These are phyloP conservation scores for Talaromyces pinophilus DNA, from an alignment of 2,329 filamentous ascomycete genomes.

Conservation along the genomic window DNA sequence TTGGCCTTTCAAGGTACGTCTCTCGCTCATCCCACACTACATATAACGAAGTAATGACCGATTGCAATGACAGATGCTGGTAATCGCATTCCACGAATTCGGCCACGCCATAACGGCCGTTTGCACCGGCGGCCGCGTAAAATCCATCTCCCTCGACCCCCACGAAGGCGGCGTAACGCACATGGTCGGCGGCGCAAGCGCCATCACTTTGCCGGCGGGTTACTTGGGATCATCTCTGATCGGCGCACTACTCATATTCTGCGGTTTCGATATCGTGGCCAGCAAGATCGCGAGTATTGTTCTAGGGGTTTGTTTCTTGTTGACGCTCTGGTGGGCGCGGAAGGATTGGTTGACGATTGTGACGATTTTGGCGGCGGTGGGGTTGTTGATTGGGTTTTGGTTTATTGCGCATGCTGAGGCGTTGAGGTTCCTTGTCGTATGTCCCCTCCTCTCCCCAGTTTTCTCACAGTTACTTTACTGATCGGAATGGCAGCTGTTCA, in stretches of 20 bases:
- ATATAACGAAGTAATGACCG: not conserved
- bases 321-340: slow-evolving; percentile 81
- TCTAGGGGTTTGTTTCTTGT: slow-evolving; percentile 70
- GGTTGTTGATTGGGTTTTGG: slow-evolving; percentile 72
- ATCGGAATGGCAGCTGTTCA: slow-evolving; percentile 61
- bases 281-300: slow-evolving; percentile 76
- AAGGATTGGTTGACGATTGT: slow-evolving; percentile 75
- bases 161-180: slow-evolving; percentile 77
- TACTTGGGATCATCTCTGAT: slow-evolving; percentile 77
- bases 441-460: slow-evolving; percentile 28
- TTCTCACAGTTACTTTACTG: not conserved
- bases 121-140: slow-evolving; percentile 71
- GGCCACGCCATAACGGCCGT: slow-evolving; percentile 72
- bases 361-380: slow-evolving; percentile 70
- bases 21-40: not conserved
- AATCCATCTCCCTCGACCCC: slow-evolving; percentile 73
- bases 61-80: slow-evolving; percentile 63
- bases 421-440: slow-evolving; percentile 68
- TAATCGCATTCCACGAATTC: slow-evolving; percentile 80
- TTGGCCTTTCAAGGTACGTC: slow-evolving; percentile 75
- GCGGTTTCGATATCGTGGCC: slow-evolving; percentile 78
- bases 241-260: slow-evolving; percentile 74
- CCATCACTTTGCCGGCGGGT: slow-evolving; percentile 72
- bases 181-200: slow-evolving; percentile 70
- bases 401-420: slow-evolving; percentile 76